phyloP scores from a whole-genome alignment of 1,284 basidiomycete species.

The Malassezia furfur region DNA sequence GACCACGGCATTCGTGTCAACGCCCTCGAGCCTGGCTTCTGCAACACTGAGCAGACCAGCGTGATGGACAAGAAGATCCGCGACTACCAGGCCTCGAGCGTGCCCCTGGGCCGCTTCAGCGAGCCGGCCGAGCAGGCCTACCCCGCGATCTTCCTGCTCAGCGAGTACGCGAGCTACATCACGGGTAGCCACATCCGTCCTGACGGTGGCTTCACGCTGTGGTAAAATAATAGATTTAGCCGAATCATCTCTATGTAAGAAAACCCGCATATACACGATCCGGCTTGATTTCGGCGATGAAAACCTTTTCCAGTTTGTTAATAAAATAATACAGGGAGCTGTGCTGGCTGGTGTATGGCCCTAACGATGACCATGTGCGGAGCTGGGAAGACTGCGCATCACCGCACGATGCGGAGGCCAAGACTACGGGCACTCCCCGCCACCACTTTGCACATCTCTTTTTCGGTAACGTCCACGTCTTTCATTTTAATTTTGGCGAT shows the following conservation, averaged over 20 bases:
- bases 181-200: slow-evolving; percentile 35
- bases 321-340: too few species aligned
- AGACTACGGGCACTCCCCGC: slow-evolving; percentile 18
- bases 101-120: slow-evolving; percentile 45
- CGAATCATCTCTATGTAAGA: too few species aligned
- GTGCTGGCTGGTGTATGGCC: too few species aligned
- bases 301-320: too few species aligned
- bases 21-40: slow-evolving; percentile 45
- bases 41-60: slow-evolving; percentile 48
- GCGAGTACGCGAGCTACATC: slow-evolving; percentile 44
- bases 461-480: slow-evolving; percentile 52
- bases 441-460: slow-evolving; percentile 24
- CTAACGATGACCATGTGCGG: too few species aligned
- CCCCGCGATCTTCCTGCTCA: slow-evolving; percentile 39
- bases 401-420: slow-evolving; percentile 17
- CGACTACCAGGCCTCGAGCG: slow-evolving; percentile 43
- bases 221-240: slow-evolving; percentile 24
- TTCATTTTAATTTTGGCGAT: slow-evolving; percentile 93
- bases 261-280: too few species aligned
- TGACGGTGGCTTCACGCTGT: slow-evolving; percentile 46
- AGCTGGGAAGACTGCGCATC: neutral
- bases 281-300: too few species aligned
- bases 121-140: slow-evolving; percentile 47
- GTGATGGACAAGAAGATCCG: slow-evolving; percentile 45
- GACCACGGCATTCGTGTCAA: slow-evolving; percentile 46